phyloP scores from a whole-genome alignment of 495 filamentous ascomycete genomes.

The Tuber brumale region DNA sequence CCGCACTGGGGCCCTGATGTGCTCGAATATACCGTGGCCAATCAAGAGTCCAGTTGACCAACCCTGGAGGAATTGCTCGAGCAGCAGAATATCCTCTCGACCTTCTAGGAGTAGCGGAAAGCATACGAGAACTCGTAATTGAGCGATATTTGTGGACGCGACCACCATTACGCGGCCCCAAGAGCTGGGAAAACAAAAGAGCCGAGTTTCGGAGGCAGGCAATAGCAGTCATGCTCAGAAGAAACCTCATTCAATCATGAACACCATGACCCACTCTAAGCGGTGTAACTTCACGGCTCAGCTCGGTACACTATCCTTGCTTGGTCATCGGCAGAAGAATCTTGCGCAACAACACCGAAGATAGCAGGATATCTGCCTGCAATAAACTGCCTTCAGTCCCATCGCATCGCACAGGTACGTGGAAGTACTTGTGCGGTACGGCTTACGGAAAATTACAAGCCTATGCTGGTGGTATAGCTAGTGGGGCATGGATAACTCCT shows the following conservation, averaged over 20 bases:
- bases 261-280: neutral
- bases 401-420: neutral
- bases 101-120: neutral
- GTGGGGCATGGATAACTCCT: neutral
- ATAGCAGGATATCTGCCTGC: neutral
- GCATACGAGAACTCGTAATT: neutral
- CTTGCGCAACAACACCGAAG: neutral
- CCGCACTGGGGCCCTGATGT: neutral
- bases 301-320: neutral
- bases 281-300: neutral
- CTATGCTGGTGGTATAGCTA: neutral
- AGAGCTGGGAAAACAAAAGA: neutral
- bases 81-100: neutral
- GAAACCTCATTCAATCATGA: neutral
- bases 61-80: neutral
- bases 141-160: neutral
- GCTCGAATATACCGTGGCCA: neutral
- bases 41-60: neutral
- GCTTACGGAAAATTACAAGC: neutral
- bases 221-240: neutral
- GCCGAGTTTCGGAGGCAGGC: neutral
- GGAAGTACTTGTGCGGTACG: neutral
- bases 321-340: neutral
- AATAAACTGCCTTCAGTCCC: neutral
- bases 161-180: neutral